Percentiles rank a stretch among this genome's conserved stretches.
phyloP scores from a whole-genome alignment of 2,329 filamentous ascomycete genomes.

The Aspergillus brasiliensis region DNA sequence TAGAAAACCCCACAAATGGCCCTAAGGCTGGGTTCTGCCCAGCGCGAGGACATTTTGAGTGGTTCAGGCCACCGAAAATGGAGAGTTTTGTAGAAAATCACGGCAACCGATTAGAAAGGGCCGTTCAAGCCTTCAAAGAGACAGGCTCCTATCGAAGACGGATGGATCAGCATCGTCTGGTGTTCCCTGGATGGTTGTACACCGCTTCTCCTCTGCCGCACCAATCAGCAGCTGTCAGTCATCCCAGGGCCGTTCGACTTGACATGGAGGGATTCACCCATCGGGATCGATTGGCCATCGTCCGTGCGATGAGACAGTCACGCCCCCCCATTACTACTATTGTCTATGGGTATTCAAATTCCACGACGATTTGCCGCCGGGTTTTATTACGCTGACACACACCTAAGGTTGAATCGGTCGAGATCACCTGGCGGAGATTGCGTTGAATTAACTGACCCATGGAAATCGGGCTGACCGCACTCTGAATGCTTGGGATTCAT shows the following conservation, averaged over 20 bases:
- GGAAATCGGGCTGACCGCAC: conserved; percentile 16
- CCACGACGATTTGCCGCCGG: conserved; percentile 2
- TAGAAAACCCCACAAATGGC: conserved; percentile 3
- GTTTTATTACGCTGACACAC: conserved; percentile 12
- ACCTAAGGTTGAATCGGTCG: conserved; percentile 11
- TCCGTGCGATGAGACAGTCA: conserved; percentile 19
- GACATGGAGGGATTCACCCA: conserved; percentile 8
- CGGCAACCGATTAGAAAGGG: not conserved
- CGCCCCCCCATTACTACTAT: not conserved
- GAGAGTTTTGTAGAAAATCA: not conserved
- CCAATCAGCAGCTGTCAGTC: conserved; percentile 21
- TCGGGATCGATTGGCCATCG: conserved; percentile 17
- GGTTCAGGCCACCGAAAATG: not conserved
- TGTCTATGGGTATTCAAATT: not conserved
- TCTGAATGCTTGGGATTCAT: conserved; percentile 6
- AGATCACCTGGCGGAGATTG: conserved; percentile 5
- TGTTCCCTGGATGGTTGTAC: conserved; percentile 16
- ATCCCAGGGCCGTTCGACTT: conserved; percentile 3
- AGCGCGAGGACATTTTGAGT: not conserved
- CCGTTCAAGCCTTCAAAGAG: not conserved
- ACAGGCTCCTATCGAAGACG: conserved; percentile 6
- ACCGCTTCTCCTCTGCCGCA: conserved; percentile 27
- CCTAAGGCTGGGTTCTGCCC: not conserved
- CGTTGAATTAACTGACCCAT: conserved; percentile 16
- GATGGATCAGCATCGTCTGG: conserved; percentile 18